These are phyloP conservation scores for Ceratocystiopsis brevicomis DNA, from an alignment of 2,329 filamentous ascomycete genomes.

Conservation along the genomic window DNA sequence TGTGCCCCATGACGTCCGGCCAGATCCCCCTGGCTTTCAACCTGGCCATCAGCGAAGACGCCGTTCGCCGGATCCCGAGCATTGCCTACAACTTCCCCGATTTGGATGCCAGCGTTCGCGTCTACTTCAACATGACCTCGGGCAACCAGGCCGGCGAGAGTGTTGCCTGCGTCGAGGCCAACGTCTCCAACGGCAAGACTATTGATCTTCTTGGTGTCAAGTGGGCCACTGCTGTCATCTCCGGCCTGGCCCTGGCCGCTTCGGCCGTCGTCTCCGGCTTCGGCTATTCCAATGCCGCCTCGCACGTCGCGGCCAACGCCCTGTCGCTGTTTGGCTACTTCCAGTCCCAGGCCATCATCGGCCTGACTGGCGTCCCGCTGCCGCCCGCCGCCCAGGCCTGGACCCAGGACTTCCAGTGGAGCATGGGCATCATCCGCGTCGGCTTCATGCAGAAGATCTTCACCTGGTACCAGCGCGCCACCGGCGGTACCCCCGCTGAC, in stretches of 20 bases:
- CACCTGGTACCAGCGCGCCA: constrained; percentile 77
- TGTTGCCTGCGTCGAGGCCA: constrained; percentile 63
- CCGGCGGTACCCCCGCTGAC: constrained; percentile 58
- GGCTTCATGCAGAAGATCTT: constrained; percentile 61
- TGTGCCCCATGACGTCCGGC: constrained; percentile 69
- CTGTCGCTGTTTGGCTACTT: constrained; percentile 74
- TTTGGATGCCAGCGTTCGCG: constrained; percentile 57
- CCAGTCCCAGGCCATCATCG: constrained; percentile 69
- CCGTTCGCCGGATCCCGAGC: constrained; percentile 45
- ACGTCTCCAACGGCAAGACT: constrained; percentile 67
- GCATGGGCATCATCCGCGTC: constrained; percentile 71
- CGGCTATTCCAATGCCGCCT: constrained; percentile 71
- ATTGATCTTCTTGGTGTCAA: constrained; percentile 65
- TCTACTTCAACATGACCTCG: constrained; percentile 50
- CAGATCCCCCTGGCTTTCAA: constrained; percentile 36
- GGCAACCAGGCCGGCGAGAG: constrained; percentile 25
- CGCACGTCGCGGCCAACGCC: constrained; percentile 69
- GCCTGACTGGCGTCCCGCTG: constrained; percentile 53
- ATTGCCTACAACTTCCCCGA: constrained; percentile 73
- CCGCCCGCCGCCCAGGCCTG: constrained; percentile 68
- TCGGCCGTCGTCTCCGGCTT: constrained; percentile 68
- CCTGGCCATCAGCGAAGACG: constrained; percentile 32
- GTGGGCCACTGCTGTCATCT: constrained; percentile 63
- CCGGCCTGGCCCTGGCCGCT: constrained; percentile 50
- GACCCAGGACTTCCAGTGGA: constrained; percentile 89